Evolutionary conservation across 78 protist species (phyloP).

Genomic region (Mantamonas sphyraenae): DNA sequence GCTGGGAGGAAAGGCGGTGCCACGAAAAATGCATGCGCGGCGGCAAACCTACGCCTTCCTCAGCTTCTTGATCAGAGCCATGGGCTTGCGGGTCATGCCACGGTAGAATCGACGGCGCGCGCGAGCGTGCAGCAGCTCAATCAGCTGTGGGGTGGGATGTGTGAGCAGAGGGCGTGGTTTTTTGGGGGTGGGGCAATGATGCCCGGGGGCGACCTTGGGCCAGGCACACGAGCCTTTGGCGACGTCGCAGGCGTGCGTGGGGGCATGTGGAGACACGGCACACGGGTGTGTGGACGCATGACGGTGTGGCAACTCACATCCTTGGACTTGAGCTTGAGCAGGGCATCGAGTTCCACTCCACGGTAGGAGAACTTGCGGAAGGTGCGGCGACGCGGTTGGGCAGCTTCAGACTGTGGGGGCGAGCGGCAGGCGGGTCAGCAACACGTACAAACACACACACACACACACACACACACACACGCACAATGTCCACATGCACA

Average conservation of each 20-base stretch:
- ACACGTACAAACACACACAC: too few species aligned
- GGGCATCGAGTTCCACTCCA: constrained; percentile 92
- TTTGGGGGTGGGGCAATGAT: neutral
- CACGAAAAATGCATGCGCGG: constrained; percentile 15
- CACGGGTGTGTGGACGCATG: neutral
- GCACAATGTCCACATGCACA: too few species aligned
- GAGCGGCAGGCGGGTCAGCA: too few species aligned
- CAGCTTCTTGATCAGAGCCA: constrained; percentile 78
- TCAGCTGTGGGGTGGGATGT: constrained; percentile 38
- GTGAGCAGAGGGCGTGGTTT: too few species aligned
- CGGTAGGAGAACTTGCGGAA: constrained; percentile 96
- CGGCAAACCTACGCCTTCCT: constrained; percentile 70
- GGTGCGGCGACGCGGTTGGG: too few species aligned
- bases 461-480: too few species aligned
- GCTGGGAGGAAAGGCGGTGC: neutral
- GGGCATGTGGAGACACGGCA: neutral
- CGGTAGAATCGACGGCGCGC: constrained; percentile 89
- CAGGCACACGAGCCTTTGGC: neutral
- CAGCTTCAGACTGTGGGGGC: too few species aligned
- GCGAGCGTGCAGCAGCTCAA: constrained; percentile 78
- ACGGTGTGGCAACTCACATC: neutral
- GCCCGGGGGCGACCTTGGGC: neutral
- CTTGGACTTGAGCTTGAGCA: constrained; percentile 76
- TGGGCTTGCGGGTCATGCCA: constrained; percentile 79
- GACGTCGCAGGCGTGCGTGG: neutral